Evolutionary conservation across 108 stramenopile species (phyloP), one percentile per base, ranked within the genome.

Genomic region (Nannochloropsis granulata): DNA sequence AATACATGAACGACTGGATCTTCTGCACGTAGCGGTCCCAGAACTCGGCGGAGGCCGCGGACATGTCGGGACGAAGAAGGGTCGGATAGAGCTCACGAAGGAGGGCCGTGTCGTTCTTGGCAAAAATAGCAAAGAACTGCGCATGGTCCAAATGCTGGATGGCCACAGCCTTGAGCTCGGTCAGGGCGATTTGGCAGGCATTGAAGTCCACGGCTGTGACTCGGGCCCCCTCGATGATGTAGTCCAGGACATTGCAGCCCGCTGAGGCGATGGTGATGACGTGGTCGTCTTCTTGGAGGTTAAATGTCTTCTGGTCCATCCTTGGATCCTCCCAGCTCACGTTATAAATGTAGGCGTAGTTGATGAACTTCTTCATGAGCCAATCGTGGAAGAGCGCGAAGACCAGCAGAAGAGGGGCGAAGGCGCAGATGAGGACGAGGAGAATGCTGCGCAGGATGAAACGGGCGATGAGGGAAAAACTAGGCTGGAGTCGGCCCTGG

Each of bases 161-260:
- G 23, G 26, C 26, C 23, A 78, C 84, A 23, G 79, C 79, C 87
- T 90, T 90, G 16, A 90, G 43, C 78, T 90, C 90, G 14, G 44
- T 25, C n/a, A 90, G 85, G 34, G 90, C 90, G 24, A 90, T 88
- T 45, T 90, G 90, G 45, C 85, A 86, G 16, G 81, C 45, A 79
- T 90, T 90, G 82, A 90, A 85, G 44, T 90, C 90, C n/a, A 88
- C 87, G 23, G 90, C 90, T 16, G 90, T 88, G 11, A 90, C 87
- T 24, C 44, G 24, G 26, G 90, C 87, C 13, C 87, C 85, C 85
- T 90, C 90, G 44, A 90, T 88, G 42, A 90, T 23, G 86, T 90
- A 90, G 87, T 90, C 90, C 44, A 90, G 43, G 12, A 79, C 82
- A 82, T 90, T 90, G 81, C 88, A 88, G 23, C 90, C 90, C 16